These are phyloP conservation scores for Xylaria sp. DNA, from an alignment of 2,329 filamentous ascomycete species.

Conservation along the genomic window DNA sequence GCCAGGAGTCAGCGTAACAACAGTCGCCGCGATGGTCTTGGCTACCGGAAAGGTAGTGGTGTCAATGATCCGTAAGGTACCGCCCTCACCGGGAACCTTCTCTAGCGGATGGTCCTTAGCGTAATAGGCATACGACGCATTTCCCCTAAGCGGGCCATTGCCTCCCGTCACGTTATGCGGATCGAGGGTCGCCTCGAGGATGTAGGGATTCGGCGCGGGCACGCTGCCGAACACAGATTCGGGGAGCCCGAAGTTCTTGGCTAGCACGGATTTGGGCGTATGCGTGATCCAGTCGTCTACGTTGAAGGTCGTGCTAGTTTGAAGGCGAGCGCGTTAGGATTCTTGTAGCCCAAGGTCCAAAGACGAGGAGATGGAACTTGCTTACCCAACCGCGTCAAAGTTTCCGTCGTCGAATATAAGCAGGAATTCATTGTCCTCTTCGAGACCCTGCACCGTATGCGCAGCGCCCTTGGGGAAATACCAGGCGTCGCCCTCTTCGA, in stretches of 20 bases:
- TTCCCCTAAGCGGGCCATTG: slow-evolving; percentile 61
- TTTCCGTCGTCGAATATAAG: slow-evolving; percentile 74
- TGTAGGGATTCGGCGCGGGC: slow-evolving; percentile 69
- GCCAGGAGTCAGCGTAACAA: slow-evolving; percentile 71
- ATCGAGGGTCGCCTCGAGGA: slow-evolving; percentile 65
- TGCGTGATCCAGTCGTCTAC: slow-evolving; percentile 76
- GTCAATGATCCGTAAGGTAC: slow-evolving; percentile 71
- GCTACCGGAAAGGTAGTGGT: slow-evolving; percentile 73
- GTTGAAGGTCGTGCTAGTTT: slow-evolving; percentile 74
- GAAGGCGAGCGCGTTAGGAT: neutral
- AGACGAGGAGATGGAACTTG: neutral
- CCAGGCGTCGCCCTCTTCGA: slow-evolving; percentile 72
- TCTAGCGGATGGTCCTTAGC: slow-evolving; percentile 65
- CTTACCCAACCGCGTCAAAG: slow-evolving; percentile 69
- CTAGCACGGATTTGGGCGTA: slow-evolving; percentile 70
- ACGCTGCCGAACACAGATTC: slow-evolving; percentile 68
- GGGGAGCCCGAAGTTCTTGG: slow-evolving; percentile 75
- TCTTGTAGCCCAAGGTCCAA: neutral
- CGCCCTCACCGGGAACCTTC: slow-evolving; percentile 68
- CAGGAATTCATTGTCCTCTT: slow-evolving; percentile 74
- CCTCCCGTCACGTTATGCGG: slow-evolving; percentile 58
- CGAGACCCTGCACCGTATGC: slow-evolving; percentile 71
- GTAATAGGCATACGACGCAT: slow-evolving; percentile 71
- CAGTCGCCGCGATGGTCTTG: slow-evolving; percentile 72
- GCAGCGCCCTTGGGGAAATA: slow-evolving; percentile 74